Evolutionary conservation across 139 green algal species (phyloP), one percentile per base, ranked within the genome.

Genomic region (Zygnema circumcarinatum): DNA sequence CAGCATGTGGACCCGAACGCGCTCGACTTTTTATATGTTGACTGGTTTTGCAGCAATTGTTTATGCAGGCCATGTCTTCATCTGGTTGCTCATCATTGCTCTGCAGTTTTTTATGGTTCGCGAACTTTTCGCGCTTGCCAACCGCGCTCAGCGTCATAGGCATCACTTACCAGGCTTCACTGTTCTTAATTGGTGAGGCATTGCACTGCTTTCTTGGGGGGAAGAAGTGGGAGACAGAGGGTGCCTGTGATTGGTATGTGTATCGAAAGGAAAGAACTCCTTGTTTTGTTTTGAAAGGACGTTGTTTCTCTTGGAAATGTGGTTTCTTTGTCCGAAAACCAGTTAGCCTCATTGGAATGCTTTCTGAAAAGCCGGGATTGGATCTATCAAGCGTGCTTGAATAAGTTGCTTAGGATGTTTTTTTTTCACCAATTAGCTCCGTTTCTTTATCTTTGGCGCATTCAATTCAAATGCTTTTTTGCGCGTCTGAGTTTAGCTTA

Each of bases 101-200:
- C 67, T 90, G 1, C 86, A 90, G 67, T 25, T 90, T 21, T 16
- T 79, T 20, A 94, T 94, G 90, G 79, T 76, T 36, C 36, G 89
- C 22, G 92, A 94, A 84, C 74, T 94, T 56, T 94, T 93, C 56
- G 33, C 31, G 11, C 67, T 94, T 3, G 90, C 90, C 0, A 41
- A 32, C 1, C 38, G 42, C 25, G 78, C 42, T 47, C 33, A 83
- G 53, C 35, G 32, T 29, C 76, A 83, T 52, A 32, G 69, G n/a
- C n/a, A n/a, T 29, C 33, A 32, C 52, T 25, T 33, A 29, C n/a
- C 76, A 22, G 76, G 52, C 1, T 84, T n/a, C 2, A n/a, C 35
- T 33, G 38, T 76, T 35, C 16, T 76, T 16, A 76, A 76, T 35
- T 76, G 68, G 68, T 76, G 68, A 76, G 68, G 38, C 68, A 35